Percentiles rank a stretch among this genome's conserved stretches.
These are phyloP conservation scores for Forsythia viridissima DNA, from an alignment of 257 asterid genomes.

Conservation along the genomic window DNA sequence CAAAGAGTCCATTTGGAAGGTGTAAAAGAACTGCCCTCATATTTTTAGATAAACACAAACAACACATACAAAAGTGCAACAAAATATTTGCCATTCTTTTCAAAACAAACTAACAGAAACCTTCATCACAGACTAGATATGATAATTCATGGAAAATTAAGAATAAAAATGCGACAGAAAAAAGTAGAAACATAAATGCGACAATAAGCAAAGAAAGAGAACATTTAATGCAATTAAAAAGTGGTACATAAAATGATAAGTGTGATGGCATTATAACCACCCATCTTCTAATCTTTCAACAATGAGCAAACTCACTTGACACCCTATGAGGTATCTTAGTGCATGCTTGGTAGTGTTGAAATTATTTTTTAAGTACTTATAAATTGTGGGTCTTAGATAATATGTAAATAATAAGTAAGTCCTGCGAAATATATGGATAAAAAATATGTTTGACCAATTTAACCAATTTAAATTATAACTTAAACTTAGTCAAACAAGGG, in stretches of 20 bases:
- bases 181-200: neutral
- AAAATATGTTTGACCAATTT: too few relatives aligned
- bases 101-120: neutral
- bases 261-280: neutral
- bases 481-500: too few relatives aligned
- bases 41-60: too few relatives aligned
- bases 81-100: neutral
- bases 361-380: too few relatives aligned
- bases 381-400: too few relatives aligned
- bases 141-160: neutral
- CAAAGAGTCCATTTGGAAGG: neutral
- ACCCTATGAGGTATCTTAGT: neutral
- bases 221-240: neutral
- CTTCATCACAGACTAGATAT: neutral
- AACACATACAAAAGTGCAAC: neutral
- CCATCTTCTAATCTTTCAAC: neutral
- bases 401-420: too few relatives aligned
- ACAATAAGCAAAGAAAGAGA: neutral
- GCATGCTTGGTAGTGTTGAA: too few relatives aligned
- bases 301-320: neutral
- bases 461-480: too few relatives aligned
- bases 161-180: neutral
- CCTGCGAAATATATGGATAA: too few relatives aligned
- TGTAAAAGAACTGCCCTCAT: too few relatives aligned
- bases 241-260: neutral